Conservation (phyloP, 345 rosid species). For the Salix udensis region DNA sequence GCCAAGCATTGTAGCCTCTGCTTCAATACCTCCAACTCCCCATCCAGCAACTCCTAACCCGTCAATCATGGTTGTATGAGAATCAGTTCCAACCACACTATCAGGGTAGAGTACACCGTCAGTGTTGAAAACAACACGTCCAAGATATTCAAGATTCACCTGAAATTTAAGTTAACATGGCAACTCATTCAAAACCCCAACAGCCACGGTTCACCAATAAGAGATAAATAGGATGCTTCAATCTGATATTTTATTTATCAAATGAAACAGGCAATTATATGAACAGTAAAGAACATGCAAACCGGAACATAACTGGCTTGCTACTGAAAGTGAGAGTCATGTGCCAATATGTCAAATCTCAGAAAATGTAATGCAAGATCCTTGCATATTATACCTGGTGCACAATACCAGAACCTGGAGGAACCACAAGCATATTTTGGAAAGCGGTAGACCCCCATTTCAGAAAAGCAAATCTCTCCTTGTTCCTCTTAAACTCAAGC, state of each 20-base stretch:
- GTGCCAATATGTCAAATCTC: neutral
- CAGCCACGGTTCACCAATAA: neutral
- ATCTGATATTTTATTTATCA: neutral
- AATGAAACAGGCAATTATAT: neutral
- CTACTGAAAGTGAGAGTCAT: neutral
- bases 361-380: neutral
- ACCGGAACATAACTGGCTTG: neutral
- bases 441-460: conserved; percentile 97
- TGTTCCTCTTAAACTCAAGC: conserved; percentile 91
- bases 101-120: conserved; percentile 80
- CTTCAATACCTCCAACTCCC: conserved; percentile 99
- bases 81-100: conserved; percentile 98
- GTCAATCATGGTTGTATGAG: conserved; percentile 99
- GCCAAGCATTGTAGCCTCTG: conserved; percentile 98
- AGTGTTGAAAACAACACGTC: conserved; percentile 90
- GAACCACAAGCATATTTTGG: conserved; percentile 95
- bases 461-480: conserved; percentile 93
- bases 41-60: conserved; percentile 99
- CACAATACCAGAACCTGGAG: conserved; percentile 99
- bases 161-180: conserved; percentile 29
- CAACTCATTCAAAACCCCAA: neutral
- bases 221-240: neutral
- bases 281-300: neutral
- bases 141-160: conserved; percentile 98
- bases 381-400: conserved; percentile 70